Evolutionary conservation across 2,329 filamentous ascomycete species (phyloP), one percentile per base, ranked within the genome.

Genomic region (Claviceps monticola): DNA sequence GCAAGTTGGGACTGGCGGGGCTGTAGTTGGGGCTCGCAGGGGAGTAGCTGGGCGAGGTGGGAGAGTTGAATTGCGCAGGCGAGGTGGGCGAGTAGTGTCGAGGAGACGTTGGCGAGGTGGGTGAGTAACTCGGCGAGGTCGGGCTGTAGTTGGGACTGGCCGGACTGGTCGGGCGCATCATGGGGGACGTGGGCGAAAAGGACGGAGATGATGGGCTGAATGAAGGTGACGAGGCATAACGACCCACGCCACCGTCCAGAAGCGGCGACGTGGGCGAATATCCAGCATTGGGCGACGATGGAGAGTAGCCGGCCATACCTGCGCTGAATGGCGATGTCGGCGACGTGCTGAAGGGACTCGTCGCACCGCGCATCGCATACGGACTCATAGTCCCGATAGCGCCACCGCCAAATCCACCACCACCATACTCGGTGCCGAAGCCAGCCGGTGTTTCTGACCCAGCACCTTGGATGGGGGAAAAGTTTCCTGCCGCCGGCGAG

Each of bases 201-300:
- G 78, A 80, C 4, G 80, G 80, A 23, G 79, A 82, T 4, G 77
- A 74, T 1, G 79, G 79, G 56, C 75, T 82, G 65, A 83, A 84
- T 36, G 76, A 77, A 3, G 80, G 80, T 54, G 79, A 82, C 21
- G 74, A 70, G 54, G 80, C 71, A 58, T 74, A 80, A 19, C 76
- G 72, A 46, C 71, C 67, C 36, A 68, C 71, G 64, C 80, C 63
- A 48, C 73, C 73, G 54, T 70, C 67, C 68, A 84, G 67, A 72
- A 80, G 69, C 36, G 78, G 86, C 47, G 86, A 91, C 0, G 86
- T 88, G 3, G 88, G 87, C 44, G 86, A 88, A 68, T 88, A 89
- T 2, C 79, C 65, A 8, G 79, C 80, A 41, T 80, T 80, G 48
- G 86, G 86, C 37, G 86, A 91, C 1, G 87, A 82, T 1, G 87